These are phyloP conservation scores for Trypanosoma vivax DNA, from an alignment of 208 protist genomes.

Conservation along the genomic window DNA sequence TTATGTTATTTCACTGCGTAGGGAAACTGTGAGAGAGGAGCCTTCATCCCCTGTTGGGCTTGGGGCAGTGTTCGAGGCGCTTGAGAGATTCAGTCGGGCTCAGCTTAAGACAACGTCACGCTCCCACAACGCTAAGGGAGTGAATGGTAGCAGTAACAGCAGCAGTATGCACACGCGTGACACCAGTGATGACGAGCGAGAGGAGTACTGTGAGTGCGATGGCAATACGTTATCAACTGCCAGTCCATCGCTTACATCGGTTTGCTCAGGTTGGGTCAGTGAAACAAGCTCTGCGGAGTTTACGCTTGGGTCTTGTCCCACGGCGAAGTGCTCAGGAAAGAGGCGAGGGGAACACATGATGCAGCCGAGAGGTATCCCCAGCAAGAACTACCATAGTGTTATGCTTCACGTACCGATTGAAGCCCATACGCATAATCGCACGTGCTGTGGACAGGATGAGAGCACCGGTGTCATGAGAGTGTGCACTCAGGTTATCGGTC, in stretches of 20 bases:
- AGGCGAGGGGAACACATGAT: not conserved
- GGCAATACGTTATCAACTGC: not conserved
- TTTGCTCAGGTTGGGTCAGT: not conserved
- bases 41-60: not conserved
- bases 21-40: not conserved
- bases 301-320: not conserved
- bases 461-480: not conserved
- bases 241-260: not conserved
- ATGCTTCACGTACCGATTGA: conserved; percentile 2
- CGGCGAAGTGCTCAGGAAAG: not conserved
- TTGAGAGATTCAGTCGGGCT: not conserved
- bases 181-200: too few species aligned
- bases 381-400: conserved; percentile 4
- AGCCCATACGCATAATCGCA: not conserved
- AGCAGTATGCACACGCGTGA: too few species aligned
- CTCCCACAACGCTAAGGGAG: too few species aligned
- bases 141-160: too few species aligned
- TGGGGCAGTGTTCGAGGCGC: not conserved
- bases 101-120: too few species aligned
- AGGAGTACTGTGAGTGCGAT: not conserved
- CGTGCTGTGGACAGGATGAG: too few species aligned
- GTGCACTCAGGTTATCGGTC: conserved; percentile 1
- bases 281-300: not conserved
- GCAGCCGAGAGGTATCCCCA: not conserved
- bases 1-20: conserved; percentile 12